Percentiles rank a stretch among this genome's conserved stretches.
These are phyloP conservation scores for Phytopythium mirpurense DNA, from an alignment of 352 stramenopile species.

Conservation along the genomic window DNA sequence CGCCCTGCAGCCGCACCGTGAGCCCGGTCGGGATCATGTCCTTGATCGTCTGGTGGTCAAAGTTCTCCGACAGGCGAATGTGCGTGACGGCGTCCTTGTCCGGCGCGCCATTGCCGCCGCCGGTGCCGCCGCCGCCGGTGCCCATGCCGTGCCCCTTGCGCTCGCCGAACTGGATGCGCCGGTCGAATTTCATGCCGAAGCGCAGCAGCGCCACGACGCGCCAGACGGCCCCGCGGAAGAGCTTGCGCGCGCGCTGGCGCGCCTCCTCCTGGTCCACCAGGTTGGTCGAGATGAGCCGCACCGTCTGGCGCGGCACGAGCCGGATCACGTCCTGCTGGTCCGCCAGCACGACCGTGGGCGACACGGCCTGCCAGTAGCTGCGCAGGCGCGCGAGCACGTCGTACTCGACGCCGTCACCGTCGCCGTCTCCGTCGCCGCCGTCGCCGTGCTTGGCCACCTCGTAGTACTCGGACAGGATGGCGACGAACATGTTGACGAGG, in stretches of 20 bases:
- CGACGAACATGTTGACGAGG: constrained; percentile 88
- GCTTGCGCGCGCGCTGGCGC: constrained; percentile 69
- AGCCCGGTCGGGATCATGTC: constrained; percentile 87
- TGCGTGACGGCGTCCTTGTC: constrained; percentile 58
- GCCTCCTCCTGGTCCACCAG: constrained; percentile 83
- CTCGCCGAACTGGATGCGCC: constrained; percentile 71
- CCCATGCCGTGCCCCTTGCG: constrained; percentile 30
- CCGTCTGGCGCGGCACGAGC: constrained; percentile 62
- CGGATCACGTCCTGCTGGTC: constrained; percentile 76
- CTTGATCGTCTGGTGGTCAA: constrained; percentile 89
- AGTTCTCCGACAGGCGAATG: constrained; percentile 84
- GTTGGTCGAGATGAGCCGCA: constrained; percentile 85
- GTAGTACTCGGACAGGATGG: constrained; percentile 87
- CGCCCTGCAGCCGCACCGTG: constrained; percentile 69
- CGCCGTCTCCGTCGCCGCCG: constrained; percentile 58
- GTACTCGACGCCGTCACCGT: constrained; percentile 81
- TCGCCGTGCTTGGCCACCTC: constrained; percentile 73
- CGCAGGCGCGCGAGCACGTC: constrained; percentile 78
- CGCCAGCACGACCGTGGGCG: constrained; percentile 67
- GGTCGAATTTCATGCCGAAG: constrained; percentile 87
- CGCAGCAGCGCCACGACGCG: constrained; percentile 81
- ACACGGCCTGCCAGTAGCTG: constrained; percentile 70
- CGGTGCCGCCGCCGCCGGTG: constrained; percentile 4
- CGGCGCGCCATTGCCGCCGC: constrained; percentile 19
- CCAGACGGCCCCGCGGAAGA: constrained; percentile 83